Evolutionary conservation across 2,329 filamentous ascomycete genomes (phyloP), one percentile per base, ranked within the genome.

Genomic region (Botrytis elliptica): DNA sequence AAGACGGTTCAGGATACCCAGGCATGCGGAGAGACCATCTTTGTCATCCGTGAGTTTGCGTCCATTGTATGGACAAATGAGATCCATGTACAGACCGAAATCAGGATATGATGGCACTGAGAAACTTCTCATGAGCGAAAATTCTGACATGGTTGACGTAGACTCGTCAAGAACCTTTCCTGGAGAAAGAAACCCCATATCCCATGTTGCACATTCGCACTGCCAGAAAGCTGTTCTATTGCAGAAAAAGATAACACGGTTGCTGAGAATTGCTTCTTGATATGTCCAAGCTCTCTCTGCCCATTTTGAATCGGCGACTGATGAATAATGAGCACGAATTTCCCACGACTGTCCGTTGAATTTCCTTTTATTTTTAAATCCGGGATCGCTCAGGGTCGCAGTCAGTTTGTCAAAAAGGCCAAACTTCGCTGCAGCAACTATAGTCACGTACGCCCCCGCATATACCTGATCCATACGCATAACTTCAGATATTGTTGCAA

Each of bases 281-380:
- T 55, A 55, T 55, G 52, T 55, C 25, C 25, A 55, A 55, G 52
- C 52, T 55, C 52, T n/a, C 2, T 55, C 2, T 55, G 52, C 52
- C 52, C 52, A 55, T 55, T 8, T 55, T 18, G 52, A 55, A 3
- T 29, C 5, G 1, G 52, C 2, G 5, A 55, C 2, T n/a, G n/a
- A 55, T 29, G 3, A 8, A 55, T 55, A 29, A 29, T 55, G 52
- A 18, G 25, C 52, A 3, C 3, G 52, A 29, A 55, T 55, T 55
- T 55, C 5, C 52, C 52, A 8, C 7, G 25, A 8, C 52, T 55
- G 12, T 29, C 8, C 52, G 5, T 0, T 8, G 14, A 55, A 55
- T 29, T 0, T 4, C 3, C 12, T 14, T 29, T 1, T 7, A 16
- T 29, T 55, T 29, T 29, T 8, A 8, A 29, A 3, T 29, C 0